Evolutionary conservation across 371 early-diverging fungal genomes (phyloP).

Genomic region (Gilbertella persicaria): DNA sequence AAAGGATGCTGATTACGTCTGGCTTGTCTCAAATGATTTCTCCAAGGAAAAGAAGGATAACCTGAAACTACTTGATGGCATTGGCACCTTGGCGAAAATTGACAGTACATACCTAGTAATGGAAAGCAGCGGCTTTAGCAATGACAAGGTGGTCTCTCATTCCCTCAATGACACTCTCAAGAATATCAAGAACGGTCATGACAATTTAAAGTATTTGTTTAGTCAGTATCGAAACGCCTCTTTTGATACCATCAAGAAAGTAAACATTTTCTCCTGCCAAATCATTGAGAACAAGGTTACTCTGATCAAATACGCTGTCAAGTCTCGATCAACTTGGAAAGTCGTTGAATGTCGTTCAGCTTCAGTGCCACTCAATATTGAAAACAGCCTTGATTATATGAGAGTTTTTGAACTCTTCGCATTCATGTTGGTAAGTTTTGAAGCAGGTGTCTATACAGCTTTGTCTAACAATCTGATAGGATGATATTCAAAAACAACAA

Average conservation of each 20-base stretch:
- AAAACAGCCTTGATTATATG: slow-evolving; percentile 9
- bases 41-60: slow-evolving; percentile 13
- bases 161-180: slow-evolving; percentile 16
- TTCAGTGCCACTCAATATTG: slow-evolving; percentile 6
- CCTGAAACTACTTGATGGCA: slow-evolving; percentile 15
- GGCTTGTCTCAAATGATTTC: slow-evolving; percentile 18
- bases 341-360: slow-evolving; percentile 21
- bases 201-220: slow-evolving; percentile 20
- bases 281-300: slow-evolving; percentile 23
- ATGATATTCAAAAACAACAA: slow-evolving; percentile 8
- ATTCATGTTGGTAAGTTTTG: slow-evolving; percentile 8
- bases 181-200: slow-evolving; percentile 21
- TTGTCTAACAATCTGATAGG: slow-evolving; percentile 10
- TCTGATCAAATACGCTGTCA: slow-evolving; percentile 13
- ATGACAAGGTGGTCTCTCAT: slow-evolving; percentile 9
- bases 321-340: slow-evolving; percentile 12
- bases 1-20: slow-evolving; percentile 20
- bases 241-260: slow-evolving; percentile 19
- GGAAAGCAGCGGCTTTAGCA: slow-evolving; percentile 9
- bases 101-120: slow-evolving; percentile 8
- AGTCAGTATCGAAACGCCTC: slow-evolving; percentile 17
- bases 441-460: neutral
- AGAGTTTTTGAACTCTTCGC: slow-evolving; percentile 16
- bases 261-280: slow-evolving; percentile 13
- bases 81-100: slow-evolving; percentile 7